Base-by-base conservation (phyloP, 257 asterid species). In the Solanum phureja region DNA sequence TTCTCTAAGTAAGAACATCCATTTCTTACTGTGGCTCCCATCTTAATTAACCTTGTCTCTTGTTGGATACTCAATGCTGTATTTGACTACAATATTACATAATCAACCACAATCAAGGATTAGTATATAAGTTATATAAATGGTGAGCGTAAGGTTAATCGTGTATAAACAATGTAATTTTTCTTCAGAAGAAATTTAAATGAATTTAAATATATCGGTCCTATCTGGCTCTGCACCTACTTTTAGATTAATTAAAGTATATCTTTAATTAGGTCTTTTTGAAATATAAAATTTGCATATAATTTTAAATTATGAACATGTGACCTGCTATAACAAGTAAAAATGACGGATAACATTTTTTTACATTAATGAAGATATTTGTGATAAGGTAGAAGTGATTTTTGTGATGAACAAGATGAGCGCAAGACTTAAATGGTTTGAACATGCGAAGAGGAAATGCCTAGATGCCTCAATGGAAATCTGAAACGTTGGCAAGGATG, bases 21-120 rank as follows among this genome's bases (percentile, higher is more conserved):
- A 89, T 91, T 92, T 87, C 93, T 91, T 13, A 92, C 88, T 18
- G 93, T 92, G 71, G 93, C 93, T 10, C 93, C 93, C 92, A 92
- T 92, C 73, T 92, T 90, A 91, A 89, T 90, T 85, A 92, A 62
- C 66, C 93, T 90, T 3, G 83, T 42, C 82, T 91, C 93, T 86
- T 91, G 92, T 44, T 89, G 93, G 49, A 88, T 74, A 13, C 93
- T 91, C 86, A 92, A 85, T 34, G 90, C 91, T 52, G 91, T 91
- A 72, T 87, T 92, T n/a, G 91, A 88, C 94, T 91, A 88, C 82
- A 84, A 58, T 42, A 37, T 37, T 74, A 37, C 56, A 75, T 75
- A 40, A 37, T 37, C 56, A 75, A 27, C 37, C 33, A 13, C 62
- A 77, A 42, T 34, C 0, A 33, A 34, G 3, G 81, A 33, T 31